These are phyloP conservation scores for Clarireedia paspali DNA, from an alignment of 2,329 filamentous ascomycete genomes.

Conservation along the genomic window DNA sequence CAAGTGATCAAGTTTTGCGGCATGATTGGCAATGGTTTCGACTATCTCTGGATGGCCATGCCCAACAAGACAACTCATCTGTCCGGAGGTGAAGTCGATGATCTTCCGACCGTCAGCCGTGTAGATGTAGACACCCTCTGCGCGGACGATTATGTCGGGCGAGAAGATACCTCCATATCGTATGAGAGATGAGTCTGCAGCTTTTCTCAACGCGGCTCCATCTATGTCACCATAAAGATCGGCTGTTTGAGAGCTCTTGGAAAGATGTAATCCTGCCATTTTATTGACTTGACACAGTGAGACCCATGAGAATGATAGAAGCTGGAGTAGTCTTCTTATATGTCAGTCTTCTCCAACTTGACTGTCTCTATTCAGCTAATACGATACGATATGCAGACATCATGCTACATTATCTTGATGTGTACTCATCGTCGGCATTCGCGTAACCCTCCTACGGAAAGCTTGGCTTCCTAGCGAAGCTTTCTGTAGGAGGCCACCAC, in stretches of 20 bases:
- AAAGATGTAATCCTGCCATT: not conserved
- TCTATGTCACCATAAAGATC: conserved; percentile 13
- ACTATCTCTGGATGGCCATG: conserved; percentile 53
- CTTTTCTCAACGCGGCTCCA: conserved; percentile 9
- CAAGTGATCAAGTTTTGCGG: conserved; percentile 47
- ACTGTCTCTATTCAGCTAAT: no score
- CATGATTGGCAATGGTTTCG: conserved; percentile 41
- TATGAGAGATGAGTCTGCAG: conserved; percentile 12
- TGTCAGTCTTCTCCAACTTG: no score
- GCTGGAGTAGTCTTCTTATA: no score
- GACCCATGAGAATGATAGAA: no score
- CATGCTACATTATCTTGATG: no score
- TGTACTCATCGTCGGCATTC: no score
- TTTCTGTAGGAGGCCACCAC: no score
- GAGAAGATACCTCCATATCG: conserved; percentile 20
- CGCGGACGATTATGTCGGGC: conserved; percentile 16
- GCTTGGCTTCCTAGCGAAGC: no score
- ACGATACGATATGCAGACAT: no score
- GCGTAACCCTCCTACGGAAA: no score
- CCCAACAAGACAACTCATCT: conserved; percentile 52
- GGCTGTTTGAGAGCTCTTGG: not conserved
- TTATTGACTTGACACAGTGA: not conserved
- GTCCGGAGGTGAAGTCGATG: conserved; percentile 52
- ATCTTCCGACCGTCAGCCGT: conserved; percentile 36
- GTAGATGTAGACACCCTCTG: conserved; percentile 32